These are phyloP conservation scores for Aspergillus fumigatiaffinis DNA, from an alignment of 2,329 filamentous ascomycete genomes.

Conservation along the genomic window DNA sequence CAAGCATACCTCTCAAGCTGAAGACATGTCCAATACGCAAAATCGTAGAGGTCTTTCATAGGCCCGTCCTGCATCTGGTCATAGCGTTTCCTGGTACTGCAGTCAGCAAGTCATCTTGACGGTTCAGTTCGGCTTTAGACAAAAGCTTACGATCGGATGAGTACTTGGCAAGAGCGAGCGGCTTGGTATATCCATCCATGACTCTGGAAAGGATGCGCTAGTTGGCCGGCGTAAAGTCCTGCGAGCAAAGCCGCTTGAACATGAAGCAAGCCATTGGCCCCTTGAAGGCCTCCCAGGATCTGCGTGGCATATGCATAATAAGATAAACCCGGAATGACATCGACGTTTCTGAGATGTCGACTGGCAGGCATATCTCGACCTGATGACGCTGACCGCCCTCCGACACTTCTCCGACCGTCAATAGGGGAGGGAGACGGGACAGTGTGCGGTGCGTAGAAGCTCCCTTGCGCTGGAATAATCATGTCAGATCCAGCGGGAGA, in stretches of 20 bases:
- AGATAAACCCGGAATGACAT: constrained; percentile 81
- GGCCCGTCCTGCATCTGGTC: constrained; percentile 25
- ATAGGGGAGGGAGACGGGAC: constrained; percentile 17
- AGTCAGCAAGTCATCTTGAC: constrained; percentile 3
- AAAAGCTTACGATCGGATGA: constrained; percentile 63
- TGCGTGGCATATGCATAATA: constrained; percentile 85
- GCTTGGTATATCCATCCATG: constrained; percentile 65
- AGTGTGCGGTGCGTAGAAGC: constrained; percentile 18
- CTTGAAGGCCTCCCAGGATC: constrained; percentile 77
- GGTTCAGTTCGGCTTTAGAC: too few relatives aligned
- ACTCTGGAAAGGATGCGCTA: constrained; percentile 83
- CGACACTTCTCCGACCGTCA: constrained; percentile 14
- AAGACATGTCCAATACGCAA: constrained; percentile 90
- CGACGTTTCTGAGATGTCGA: constrained; percentile 59
- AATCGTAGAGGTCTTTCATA: constrained; percentile 59
- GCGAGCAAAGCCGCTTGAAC: constrained; percentile 82
- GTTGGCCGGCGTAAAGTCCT: constrained; percentile 82
- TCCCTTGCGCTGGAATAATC: constrained; percentile 16
- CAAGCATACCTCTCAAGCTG: constrained; percentile 74
- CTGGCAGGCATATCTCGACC: constrained; percentile 18
- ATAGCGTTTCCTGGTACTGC: constrained; percentile 29
- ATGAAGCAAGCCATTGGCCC: constrained; percentile 74
- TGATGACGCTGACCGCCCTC: constrained; percentile 9
- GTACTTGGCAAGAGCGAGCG: constrained; percentile 60
- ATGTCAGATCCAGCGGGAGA: constrained; percentile 27